These are phyloP conservation scores for Aspergillus carlsbadensis DNA, from an alignment of 495 filamentous ascomycete species.

Conservation along the genomic window DNA sequence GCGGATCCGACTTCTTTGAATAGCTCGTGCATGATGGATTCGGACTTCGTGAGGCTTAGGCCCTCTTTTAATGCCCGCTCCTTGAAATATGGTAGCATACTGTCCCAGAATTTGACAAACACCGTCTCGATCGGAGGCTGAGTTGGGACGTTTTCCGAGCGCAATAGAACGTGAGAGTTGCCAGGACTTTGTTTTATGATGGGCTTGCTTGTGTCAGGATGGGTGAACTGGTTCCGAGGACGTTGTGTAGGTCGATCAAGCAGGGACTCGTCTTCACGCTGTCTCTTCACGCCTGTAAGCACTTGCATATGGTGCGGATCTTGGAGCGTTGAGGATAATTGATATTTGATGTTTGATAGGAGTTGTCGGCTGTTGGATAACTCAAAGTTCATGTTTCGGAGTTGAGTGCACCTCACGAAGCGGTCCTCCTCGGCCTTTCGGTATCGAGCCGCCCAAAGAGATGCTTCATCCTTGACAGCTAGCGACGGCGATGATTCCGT, in stretches of 20 bases:
- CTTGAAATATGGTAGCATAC: slow-evolving; percentile 15
- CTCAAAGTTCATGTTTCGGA: neutral
- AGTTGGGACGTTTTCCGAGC: neutral
- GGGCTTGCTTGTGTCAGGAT: neutral
- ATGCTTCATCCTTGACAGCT: neutral
- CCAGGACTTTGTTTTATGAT: neutral
- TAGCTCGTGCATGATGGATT: slow-evolving; percentile 23
- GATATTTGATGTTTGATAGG: neutral
- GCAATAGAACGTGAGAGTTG: neutral
- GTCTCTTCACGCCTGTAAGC: slow-evolving; percentile 8
- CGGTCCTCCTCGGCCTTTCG: slow-evolving; percentile 4
- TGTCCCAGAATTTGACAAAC: slow-evolving; percentile 18
- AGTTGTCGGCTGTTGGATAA: slow-evolving; percentile 5
- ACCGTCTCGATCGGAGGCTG: slow-evolving; percentile 13
- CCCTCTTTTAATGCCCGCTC: slow-evolving; percentile 11
- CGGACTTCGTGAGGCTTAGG: slow-evolving; percentile 9
- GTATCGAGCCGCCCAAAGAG: slow-evolving; percentile 4
- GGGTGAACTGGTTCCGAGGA: slow-evolving; percentile 8
- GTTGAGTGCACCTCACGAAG: neutral
- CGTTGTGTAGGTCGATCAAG: slow-evolving; percentile 15
- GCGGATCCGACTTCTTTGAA: slow-evolving; percentile 22
- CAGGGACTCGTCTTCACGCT: slow-evolving; percentile 11
- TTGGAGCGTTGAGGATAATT: neutral
- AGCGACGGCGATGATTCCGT: neutral
- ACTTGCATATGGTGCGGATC: neutral